Evolutionary conservation across 2,329 filamentous ascomycete genomes (phyloP).

Genomic region (Blumeriella jaapii): DNA sequence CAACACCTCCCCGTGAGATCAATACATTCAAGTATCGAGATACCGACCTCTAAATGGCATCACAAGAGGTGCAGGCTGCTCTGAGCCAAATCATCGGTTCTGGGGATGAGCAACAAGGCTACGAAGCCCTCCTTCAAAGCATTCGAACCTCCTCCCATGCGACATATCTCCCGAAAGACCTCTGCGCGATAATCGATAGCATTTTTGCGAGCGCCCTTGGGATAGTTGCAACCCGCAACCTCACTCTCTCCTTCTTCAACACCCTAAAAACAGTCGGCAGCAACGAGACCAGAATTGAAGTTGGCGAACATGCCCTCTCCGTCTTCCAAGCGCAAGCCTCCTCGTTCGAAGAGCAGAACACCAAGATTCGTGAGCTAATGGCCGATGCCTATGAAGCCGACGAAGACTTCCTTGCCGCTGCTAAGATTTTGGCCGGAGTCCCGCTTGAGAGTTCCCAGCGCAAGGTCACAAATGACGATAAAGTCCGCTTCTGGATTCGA

Average conservation of each 20-base stretch:
- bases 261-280: conserved; percentile 50
- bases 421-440: conserved; percentile 68
- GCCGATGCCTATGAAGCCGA: conserved; percentile 73
- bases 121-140: conserved; percentile 35
- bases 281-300: conserved; percentile 58
- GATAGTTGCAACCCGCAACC: conserved; percentile 25
- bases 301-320: conserved; percentile 62
- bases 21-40: neutral
- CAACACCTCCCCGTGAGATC: neutral
- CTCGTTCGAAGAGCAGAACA: conserved; percentile 77
- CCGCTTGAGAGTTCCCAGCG: conserved; percentile 84
- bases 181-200: conserved; percentile 24
- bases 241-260: conserved; percentile 42
- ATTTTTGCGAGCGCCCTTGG: conserved; percentile 26
- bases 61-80: conserved; percentile 32
- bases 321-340: conserved; percentile 50
- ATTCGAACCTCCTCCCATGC: conserved; percentile 23
- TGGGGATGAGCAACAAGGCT: conserved; percentile 34
- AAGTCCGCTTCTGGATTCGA: conserved; percentile 79
- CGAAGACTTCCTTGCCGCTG: conserved; percentile 71
- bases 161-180: conserved; percentile 17
- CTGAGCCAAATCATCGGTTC: conserved; percentile 32
- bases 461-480: conserved; percentile 68
- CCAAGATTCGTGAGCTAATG: conserved; percentile 65
- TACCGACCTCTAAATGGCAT: conserved; percentile 18